A percentile compares a stretch with the other conserved stretches of the same genome.
Evolutionary conservation across 164 flowering plant genomes (phyloP).

Genomic region (Stephania cephalantha): DNA sequence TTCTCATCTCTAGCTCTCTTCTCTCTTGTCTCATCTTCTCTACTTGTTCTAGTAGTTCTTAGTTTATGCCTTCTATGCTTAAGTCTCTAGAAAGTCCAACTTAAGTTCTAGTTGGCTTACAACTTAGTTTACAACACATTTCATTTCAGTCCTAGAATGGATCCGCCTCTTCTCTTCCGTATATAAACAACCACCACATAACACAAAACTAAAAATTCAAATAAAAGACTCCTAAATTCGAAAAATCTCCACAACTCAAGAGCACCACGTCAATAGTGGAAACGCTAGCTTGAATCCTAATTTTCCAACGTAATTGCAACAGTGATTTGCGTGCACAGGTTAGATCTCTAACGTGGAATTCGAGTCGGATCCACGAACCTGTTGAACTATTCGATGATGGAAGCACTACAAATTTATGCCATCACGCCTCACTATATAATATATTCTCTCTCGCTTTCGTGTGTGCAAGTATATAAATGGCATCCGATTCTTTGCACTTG

Average conservation of each 20-base stretch:
- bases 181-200: background rate
- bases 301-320: background rate
- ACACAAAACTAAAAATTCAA: no score
- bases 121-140: no score
- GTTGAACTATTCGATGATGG: slow-evolving; percentile 2
- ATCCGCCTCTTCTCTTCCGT: background rate
- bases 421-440: slow-evolving; percentile 16
- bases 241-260: background rate
- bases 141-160: background rate
- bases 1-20: no score
- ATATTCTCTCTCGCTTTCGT: background rate
- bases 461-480: background rate
- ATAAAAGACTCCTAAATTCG: no score
- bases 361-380: slow-evolving; percentile 14
- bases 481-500: slow-evolving; percentile 4
- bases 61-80: no score
- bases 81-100: no score
- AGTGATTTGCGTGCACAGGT: background rate
- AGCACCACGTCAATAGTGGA: slow-evolving; percentile 9
- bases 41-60: no score
- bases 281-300: slow-evolving; percentile 5
- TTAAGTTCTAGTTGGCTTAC: no score
- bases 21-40: no score
- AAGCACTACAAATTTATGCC: background rate
- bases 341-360: slow-evolving; percentile 10